Conservation (phyloP, 2,329 filamentous ascomycete genomes). For the Aureobasidium lini region DNA sequence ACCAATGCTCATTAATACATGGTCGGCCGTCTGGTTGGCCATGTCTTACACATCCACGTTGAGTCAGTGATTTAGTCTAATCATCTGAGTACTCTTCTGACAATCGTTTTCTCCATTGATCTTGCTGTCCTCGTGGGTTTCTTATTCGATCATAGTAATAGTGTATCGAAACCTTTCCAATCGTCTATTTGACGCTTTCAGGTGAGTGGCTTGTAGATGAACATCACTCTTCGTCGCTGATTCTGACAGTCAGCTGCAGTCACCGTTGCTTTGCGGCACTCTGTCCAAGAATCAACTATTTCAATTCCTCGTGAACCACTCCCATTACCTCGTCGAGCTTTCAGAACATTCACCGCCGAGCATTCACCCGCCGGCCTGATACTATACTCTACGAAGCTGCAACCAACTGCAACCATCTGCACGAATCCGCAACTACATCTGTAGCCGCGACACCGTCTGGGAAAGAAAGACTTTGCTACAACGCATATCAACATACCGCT, state of each 20-base stretch:
- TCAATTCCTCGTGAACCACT: neutral
- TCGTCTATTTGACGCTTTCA: neutral
- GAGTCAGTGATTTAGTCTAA: neutral
- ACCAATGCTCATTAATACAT: conserved; percentile 4
- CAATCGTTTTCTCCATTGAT: neutral
- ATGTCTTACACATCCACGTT: neutral
- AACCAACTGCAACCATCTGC: conserved; percentile 2
- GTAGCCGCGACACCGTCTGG: neutral
- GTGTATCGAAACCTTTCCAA: neutral
- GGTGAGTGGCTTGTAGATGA: neutral
- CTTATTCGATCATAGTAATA: neutral
- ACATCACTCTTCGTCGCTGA: neutral
- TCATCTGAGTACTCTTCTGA: neutral
- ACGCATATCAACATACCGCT: conserved; percentile 10
- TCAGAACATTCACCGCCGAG: neutral
- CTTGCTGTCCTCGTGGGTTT: neutral
- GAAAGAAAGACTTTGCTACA: conserved; percentile 14
- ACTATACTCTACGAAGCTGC: neutral
- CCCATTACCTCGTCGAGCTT: neutral
- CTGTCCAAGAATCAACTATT: no score
- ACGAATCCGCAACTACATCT: conserved; percentile 9
- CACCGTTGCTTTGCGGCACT: neutral
- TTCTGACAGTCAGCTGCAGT: neutral
- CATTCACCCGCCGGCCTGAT: neutral
- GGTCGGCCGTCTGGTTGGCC: neutral